Percentiles rank a stretch among this genome's conserved stretches.
These are phyloP conservation scores for Saksenaea vasiformis DNA, from an alignment of 371 early-diverging fungal species.

Conservation along the genomic window DNA sequence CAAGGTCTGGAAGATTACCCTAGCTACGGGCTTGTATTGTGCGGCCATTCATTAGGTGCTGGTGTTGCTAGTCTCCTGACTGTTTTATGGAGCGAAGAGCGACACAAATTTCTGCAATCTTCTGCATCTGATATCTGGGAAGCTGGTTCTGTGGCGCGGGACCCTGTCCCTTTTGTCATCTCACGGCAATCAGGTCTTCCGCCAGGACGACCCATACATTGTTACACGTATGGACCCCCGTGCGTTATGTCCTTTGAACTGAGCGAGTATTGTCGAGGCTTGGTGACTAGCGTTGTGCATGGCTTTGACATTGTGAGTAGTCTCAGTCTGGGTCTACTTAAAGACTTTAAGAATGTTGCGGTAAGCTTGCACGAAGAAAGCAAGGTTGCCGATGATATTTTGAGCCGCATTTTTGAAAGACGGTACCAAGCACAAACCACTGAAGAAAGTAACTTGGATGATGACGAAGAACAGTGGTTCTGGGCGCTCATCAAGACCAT, in stretches of 20 bases:
- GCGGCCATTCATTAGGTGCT: constrained; percentile 83
- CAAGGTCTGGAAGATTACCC: constrained; percentile 69
- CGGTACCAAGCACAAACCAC: constrained; percentile 26
- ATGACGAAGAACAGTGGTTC: constrained; percentile 72
- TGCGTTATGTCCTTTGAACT: constrained; percentile 70
- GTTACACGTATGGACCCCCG: constrained; percentile 77
- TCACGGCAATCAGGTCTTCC: constrained; percentile 67
- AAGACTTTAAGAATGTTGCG: constrained; percentile 76
- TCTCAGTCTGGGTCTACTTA: constrained; percentile 72
- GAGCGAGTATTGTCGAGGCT: constrained; percentile 66
- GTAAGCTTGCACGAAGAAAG: constrained; percentile 67
- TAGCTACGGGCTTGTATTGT: constrained; percentile 75
- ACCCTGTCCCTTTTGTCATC: constrained; percentile 64
- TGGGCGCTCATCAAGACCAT: constrained; percentile 80
- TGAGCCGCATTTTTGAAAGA: constrained; percentile 58
- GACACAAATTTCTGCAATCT: background rate
- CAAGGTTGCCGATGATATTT: constrained; percentile 71
- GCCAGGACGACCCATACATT: constrained; percentile 72
- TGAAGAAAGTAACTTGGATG: constrained; percentile 19
- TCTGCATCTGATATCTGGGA: background rate
- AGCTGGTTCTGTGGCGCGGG: background rate
- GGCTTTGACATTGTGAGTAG: constrained; percentile 73
- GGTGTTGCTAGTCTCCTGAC: constrained; percentile 75
- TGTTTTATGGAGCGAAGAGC: constrained; percentile 68
- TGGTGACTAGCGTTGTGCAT: constrained; percentile 77